phyloP scores from a whole-genome alignment of 1,284 basidiomycete genomes.

The Heterobasidion irregulare region DNA sequence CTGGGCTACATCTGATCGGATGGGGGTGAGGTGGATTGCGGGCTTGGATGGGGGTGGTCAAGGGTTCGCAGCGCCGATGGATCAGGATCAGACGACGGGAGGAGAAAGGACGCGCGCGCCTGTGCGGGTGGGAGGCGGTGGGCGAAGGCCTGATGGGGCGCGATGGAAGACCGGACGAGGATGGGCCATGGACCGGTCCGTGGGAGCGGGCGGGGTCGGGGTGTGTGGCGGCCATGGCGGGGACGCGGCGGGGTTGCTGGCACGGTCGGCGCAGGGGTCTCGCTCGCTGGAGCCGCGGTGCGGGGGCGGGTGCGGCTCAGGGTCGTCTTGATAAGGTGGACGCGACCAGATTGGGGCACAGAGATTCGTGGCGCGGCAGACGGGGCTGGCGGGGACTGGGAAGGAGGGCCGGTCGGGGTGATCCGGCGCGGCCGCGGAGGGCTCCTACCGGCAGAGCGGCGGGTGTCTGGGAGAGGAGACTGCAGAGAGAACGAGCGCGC shows the following conservation, averaged over 20 bases:
- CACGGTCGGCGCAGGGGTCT: too few relatives aligned
- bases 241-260: too few relatives aligned
- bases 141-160: background rate
- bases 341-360: background rate
- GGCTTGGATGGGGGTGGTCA: too few relatives aligned
- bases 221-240: too few relatives aligned
- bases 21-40: too few relatives aligned
- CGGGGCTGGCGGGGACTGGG: background rate
- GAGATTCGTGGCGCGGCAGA: background rate
- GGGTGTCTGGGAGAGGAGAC: background rate
- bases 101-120: background rate
- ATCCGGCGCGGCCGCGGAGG: background rate
- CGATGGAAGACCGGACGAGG: too few relatives aligned
- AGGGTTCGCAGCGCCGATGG: background rate
- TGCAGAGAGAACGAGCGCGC: background rate
- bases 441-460: background rate
- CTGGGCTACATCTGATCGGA: too few relatives aligned
- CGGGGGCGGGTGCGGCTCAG: background rate
- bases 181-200: too few relatives aligned
- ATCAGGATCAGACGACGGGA: background rate
- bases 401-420: background rate
- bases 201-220: too few relatives aligned
- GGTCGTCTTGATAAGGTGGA: slow-evolving; percentile 3
- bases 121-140: background rate
- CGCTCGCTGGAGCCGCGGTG: background rate